Evolutionary conservation across 768 basidiomycete species (phyloP), one percentile per base, ranked within the genome.

Genomic region (Lactifluus volemus): DNA sequence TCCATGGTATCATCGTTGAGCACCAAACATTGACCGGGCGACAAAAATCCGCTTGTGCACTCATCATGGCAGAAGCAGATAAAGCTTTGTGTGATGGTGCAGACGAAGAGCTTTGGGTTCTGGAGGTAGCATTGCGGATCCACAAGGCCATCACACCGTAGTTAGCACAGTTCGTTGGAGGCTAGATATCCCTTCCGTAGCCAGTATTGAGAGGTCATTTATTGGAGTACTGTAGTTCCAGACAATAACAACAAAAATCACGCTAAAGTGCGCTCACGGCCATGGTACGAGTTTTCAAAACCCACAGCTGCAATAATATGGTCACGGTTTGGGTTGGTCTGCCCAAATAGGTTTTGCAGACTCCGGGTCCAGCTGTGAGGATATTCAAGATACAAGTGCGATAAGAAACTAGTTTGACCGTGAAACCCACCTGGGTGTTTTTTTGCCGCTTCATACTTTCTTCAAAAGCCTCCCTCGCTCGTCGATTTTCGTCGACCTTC

Each of bases 71-170:
- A 3, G 93, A 97, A 71, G 92, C 92, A 30, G 97, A 99, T 74
- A 98, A 98, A 72, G 92, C 91, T 0, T 75, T 99, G 25, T 92
- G 89, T 66, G 96, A 98, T 64, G 97, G 97, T 0, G 94, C 91
- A 15, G 97, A 99, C 68, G 97, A 99, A 73, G 97, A 98, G 71
- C 75, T 99, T 25, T 97, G 96, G 86, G 83, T 91, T 36, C 75
- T 99, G 14, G 91, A 97, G 69, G 86, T 92, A 38, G 93, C 84
- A n/a, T 72, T 97, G 54, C 79, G 82, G 25, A 77, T 96, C 15
- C 79, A 87, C 69, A 91, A 87, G 69, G 81, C 81, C 14, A 68
- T 89, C 52, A 54, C 56, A 44, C 56, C 70, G 50, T 69, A 60
- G 47, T 21, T 42, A 36, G n/a, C 44, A 38, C 19, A 3, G 42